Percentiles rank a stretch among this genome's conserved stretches.
Conservation (phyloP, 1,139 yeast genomes). For the Kodamaea sp. region DNA sequence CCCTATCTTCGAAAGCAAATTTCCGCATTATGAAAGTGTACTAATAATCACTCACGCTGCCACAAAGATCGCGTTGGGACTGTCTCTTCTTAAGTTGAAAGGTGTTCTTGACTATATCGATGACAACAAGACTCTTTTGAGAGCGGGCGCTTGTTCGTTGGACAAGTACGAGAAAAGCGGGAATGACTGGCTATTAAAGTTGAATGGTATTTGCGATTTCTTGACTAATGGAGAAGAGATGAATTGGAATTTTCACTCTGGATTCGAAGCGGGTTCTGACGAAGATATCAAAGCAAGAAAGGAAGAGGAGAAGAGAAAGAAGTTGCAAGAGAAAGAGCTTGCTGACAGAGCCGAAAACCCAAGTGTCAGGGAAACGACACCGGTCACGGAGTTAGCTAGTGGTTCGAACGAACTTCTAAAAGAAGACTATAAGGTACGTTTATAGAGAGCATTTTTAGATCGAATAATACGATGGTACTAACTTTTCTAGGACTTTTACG, state of each 20-base stretch:
- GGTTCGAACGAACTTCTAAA: constrained; percentile 16
- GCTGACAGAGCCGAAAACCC: constrained; percentile 13
- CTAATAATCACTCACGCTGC: constrained; percentile 83
- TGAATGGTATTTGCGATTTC: constrained; percentile 71
- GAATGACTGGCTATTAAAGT: constrained; percentile 51
- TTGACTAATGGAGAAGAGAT: constrained; percentile 80
- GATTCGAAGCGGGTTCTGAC: constrained; percentile 76
- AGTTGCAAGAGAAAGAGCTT: constrained; percentile 10
- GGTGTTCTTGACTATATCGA: constrained; percentile 55
- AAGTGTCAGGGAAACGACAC: constrained; percentile 14
- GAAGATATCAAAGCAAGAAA: constrained; percentile 63
- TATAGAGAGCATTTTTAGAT: constrained; percentile 14
- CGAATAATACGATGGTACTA: constrained; percentile 15
- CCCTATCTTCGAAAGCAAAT: constrained; percentile 49
- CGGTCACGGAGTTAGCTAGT: constrained; percentile 16
- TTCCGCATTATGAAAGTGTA: constrained; percentile 57
- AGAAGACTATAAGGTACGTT: constrained; percentile 42
- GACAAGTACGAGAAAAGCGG: constrained; percentile 35
- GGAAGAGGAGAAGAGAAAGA: constrained; percentile 20
- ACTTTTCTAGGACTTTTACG: constrained; percentile 38
- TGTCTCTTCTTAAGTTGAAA: constrained; percentile 56
- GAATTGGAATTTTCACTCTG: constrained; percentile 79
- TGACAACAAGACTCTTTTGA: constrained; percentile 37
- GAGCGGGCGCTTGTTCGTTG: constrained; percentile 49
- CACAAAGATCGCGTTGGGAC: constrained; percentile 74